These are phyloP conservation scores for Ustilago vetiveriae DNA, from an alignment of 1,284 basidiomycete genomes.

Conservation along the genomic window DNA sequence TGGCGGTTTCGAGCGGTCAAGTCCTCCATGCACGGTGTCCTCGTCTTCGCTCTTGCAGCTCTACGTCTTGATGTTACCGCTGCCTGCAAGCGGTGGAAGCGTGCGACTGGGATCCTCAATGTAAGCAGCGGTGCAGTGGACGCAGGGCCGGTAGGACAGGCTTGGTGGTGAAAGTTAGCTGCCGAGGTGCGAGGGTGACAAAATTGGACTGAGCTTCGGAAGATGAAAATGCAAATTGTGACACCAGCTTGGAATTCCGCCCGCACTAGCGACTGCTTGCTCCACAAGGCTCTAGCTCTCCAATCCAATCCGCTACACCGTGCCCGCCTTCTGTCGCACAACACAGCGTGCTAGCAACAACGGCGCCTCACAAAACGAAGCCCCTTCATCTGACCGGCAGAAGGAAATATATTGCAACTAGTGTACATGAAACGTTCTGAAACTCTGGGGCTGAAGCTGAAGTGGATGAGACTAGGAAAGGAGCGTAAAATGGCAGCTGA, in stretches of 20 bases:
- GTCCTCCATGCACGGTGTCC: background rate
- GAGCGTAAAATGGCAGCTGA: no score
- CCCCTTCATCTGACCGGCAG: background rate
- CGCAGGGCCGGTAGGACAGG: no score
- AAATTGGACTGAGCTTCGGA: conserved; percentile 10
- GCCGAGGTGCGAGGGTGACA: no score
- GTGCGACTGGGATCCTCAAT: no score
- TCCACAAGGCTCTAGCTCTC: no score
- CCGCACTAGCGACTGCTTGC: background rate
- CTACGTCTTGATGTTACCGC: no score
- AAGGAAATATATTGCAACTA: conserved; percentile 15
- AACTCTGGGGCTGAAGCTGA: background rate
- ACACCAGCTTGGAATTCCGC: conserved; percentile 8
- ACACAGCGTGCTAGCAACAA: no score
- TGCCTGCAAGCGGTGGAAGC: background rate
- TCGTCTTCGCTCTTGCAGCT: background rate
- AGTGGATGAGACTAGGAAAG: no score
- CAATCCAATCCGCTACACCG: no score
- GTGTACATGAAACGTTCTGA: conserved; percentile 29
- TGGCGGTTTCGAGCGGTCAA: conserved; percentile 3
- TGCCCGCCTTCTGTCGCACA: no score
- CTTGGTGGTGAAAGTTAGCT: background rate
- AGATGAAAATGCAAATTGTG: conserved; percentile 10
- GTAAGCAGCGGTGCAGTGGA: no score
- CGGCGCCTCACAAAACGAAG: no score